Base-by-base conservation (phyloP, 768 basidiomycete genomes). In the Leccinum boreale region DNA sequence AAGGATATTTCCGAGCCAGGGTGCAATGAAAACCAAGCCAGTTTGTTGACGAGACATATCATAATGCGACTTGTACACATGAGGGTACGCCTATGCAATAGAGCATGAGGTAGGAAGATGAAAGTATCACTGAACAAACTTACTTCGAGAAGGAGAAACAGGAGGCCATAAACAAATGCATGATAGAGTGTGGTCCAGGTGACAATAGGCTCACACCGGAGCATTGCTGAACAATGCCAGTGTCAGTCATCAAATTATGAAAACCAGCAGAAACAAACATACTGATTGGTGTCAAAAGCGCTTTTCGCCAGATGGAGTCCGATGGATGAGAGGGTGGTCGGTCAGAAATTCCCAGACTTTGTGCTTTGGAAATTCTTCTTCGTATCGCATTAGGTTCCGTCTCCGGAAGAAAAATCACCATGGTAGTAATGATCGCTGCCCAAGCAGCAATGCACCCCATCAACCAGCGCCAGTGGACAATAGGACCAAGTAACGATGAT, bases 71-170 rank as follows among this genome's bases (percentile, higher is more conserved):
- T 55, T 56, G 35, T 62, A 68, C 21, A 64, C 60, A 19, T 61
- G 65, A 2, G 67, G 67, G 36, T 66, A 66, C n/a, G 59, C 64
- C 60, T 61, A 47, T 35, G 31, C 3, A 10, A 48, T 36, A 19
- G 28, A 12, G 26, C 35, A 24, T 67, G 26, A 55, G 53, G 47
- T 44, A 21, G 3, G 15, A 36, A 24, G 33, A 51, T 31, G 26
- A 35, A 11, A 3, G n/a, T 12, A 51, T 14, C 9, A 7, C n/a
- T 24, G 36, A 6, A 44, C 19, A 17, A 45, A 52, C 60, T 23
- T 19, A 61, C 68, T 49, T 69, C 65, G 24, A 69, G 63, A 46
- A 69, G 67, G 3, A 69, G 45, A 45, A 69, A 69, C 26, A 69
- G 55, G 24, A 69, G 65, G 12, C 65, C 67, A 50, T 61, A 63